phyloP scores from a whole-genome alignment of 148 eudicot genomes.

The Salicornia ramosissima region DNA sequence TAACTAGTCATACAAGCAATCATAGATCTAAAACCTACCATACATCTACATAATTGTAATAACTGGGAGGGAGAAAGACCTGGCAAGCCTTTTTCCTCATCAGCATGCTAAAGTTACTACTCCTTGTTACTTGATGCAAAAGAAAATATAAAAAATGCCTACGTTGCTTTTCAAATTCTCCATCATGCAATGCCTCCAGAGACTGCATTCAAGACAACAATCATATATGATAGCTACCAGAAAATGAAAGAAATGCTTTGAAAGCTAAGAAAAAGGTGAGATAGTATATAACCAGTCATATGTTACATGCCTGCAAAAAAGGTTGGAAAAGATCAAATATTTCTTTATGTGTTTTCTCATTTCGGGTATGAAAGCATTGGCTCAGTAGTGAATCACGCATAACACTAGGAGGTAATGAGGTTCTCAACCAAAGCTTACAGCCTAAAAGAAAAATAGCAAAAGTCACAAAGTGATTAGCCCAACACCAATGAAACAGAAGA shows the following conservation, averaged over 20 bases:
- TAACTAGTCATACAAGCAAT: slow-evolving; percentile 1
- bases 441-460: slow-evolving; percentile 39
- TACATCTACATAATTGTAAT: background rate
- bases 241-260: background rate
- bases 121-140: slow-evolving; percentile 92
- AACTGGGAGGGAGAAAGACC: slow-evolving; percentile 37
- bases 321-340: slow-evolving; percentile 95
- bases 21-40: slow-evolving; percentile 9
- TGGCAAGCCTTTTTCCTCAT: slow-evolving; percentile 97
- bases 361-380: slow-evolving; percentile 93
- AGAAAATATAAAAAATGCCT: slow-evolving; percentile 83
- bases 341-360: slow-evolving; percentile 93
- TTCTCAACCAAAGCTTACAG: slow-evolving; percentile 90
- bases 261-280: slow-evolving; percentile 12
- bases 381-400: slow-evolving; percentile 91
- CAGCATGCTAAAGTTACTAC: slow-evolving; percentile 87
- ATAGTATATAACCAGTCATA: slow-evolving; percentile 28
- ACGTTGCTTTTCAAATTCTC: slow-evolving; percentile 92
- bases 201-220: slow-evolving; percentile 46
- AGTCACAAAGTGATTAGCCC: background rate
- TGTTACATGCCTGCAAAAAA: slow-evolving; percentile 70
- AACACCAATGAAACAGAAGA: background rate
- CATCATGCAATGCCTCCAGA: slow-evolving; percentile 95
- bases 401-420: slow-evolving; percentile 86
- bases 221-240: slow-evolving; percentile 20